phyloP scores from a whole-genome alignment of 192 early-diverging fungal genomes.

The Dissophora globulifera region DNA sequence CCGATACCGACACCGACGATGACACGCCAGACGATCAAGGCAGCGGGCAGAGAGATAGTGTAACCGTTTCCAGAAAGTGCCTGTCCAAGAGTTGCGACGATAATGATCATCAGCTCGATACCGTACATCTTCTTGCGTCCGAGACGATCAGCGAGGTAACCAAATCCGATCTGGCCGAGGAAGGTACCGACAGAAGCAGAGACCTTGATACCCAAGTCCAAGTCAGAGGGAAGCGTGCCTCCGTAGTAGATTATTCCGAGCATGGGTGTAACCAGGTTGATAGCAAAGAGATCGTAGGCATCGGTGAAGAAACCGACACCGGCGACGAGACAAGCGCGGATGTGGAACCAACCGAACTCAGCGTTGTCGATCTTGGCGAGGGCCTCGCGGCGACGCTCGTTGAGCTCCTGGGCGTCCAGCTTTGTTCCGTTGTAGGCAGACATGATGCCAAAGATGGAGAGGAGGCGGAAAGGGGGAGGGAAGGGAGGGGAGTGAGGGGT shows the following conservation, averaged over 20 bases:
- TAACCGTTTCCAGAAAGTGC: conserved; percentile 79
- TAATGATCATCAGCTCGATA: conserved; percentile 91
- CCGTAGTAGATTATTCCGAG: conserved; percentile 75
- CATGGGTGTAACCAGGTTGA: conserved; percentile 89
- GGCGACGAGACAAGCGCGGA: conserved; percentile 76
- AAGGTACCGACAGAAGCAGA: conserved; percentile 89
- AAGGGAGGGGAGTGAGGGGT: background rate
- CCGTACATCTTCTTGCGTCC: conserved; percentile 93
- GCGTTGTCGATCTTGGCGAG: conserved; percentile 72
- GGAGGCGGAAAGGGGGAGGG: background rate
- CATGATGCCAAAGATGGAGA: conserved; percentile 11
- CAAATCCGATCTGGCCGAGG: conserved; percentile 81
- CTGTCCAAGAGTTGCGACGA: conserved; percentile 85
- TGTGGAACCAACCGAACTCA: conserved; percentile 83
- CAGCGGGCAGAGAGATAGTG: conserved; percentile 68
- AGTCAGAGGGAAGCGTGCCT: conserved; percentile 63
- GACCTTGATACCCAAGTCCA: conserved; percentile 89
- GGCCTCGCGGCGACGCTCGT: conserved; percentile 46
- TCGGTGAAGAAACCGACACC: conserved; percentile 92
- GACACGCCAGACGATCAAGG: conserved; percentile 89
- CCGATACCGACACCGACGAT: conserved; percentile 94
- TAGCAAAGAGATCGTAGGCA: conserved; percentile 95
- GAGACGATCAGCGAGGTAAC: conserved; percentile 85
- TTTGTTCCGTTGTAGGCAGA: conserved; percentile 9
- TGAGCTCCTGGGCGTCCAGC: conserved; percentile 1